Percentiles rank a stretch among this genome's conserved stretches.
phyloP scores from a whole-genome alignment of 2,329 filamentous ascomycete species.

The Ophiosphaerella korrae region DNA sequence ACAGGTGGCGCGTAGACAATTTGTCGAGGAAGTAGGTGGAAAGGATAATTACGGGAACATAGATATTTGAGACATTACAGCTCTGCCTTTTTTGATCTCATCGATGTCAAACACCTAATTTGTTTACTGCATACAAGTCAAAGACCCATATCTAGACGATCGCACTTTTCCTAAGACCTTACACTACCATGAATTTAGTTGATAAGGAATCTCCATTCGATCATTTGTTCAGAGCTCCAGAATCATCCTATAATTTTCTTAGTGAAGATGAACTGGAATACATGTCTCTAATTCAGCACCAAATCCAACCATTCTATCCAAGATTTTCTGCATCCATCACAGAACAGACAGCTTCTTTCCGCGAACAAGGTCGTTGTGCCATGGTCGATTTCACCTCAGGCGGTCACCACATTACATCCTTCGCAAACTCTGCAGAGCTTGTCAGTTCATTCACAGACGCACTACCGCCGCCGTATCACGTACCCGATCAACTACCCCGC shows the following conservation, averaged over 20 bases:
- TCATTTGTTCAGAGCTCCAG: not conserved
- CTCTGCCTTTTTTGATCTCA: no score
- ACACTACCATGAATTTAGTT: not conserved
- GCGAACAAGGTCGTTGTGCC: slow-evolving; percentile 9
- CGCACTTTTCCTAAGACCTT: no score
- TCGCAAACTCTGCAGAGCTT: slow-evolving; percentile 4
- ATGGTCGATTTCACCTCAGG: slow-evolving; percentile 4
- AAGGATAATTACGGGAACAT: no score
- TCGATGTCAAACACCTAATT: no score
- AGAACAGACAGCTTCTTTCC: slow-evolving; percentile 4
- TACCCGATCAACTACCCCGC: not conserved
- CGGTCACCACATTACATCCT: not conserved
- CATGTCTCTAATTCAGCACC: slow-evolving; percentile 11
- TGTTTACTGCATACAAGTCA: no score
- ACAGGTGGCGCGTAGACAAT: not conserved
- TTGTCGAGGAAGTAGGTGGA: no score
- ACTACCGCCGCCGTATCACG: not conserved
- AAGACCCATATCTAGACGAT: no score
- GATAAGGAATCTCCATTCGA: not conserved
- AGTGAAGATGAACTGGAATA: slow-evolving; percentile 10
- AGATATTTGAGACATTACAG: no score
- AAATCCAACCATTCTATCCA: slow-evolving; percentile 8
- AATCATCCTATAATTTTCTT: slow-evolving; percentile 5
- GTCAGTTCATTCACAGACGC: not conserved
- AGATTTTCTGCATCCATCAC: slow-evolving; percentile 7